A percentile compares a stretch with the other conserved stretches of the same genome.
Evolutionary conservation across 2,329 filamentous ascomycete species (phyloP).

Genomic region (Penicillium hesseltinei): DNA sequence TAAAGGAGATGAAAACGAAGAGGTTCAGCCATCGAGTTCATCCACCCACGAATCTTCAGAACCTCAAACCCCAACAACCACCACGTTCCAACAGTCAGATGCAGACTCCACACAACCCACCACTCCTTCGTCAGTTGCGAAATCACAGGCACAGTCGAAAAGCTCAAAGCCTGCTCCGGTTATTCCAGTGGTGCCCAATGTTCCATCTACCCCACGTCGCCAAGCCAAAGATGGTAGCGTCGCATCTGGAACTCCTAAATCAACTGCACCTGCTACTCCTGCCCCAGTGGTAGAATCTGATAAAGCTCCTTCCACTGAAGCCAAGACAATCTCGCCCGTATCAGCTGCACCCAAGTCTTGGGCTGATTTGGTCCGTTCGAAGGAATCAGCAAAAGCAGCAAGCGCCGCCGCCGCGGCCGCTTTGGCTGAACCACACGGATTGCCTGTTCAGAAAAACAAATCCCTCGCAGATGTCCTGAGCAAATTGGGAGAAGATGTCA

Average conservation of each 20-base stretch:
- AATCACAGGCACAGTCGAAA: conserved; percentile 32
- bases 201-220: conserved; percentile 36
- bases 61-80: conserved; percentile 58
- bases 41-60: conserved; percentile 37
- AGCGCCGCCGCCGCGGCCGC: conserved; percentile 30
- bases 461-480: conserved; percentile 75
- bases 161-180: conserved; percentile 44
- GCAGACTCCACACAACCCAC: conserved; percentile 55
- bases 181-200: conserved; percentile 45
- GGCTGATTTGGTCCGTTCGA: conserved; percentile 64
- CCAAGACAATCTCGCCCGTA: conserved; percentile 41
- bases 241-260: conserved; percentile 38
- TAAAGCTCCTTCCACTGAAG: conserved; percentile 8
- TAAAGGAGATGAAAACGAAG: conserved; percentile 22
- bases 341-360: conserved; percentile 61
- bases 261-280: conserved; percentile 14
- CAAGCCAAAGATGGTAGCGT: conserved; percentile 37
- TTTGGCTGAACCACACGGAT: conserved; percentile 38
- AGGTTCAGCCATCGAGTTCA: conserved; percentile 19
- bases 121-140: conserved; percentile 54
- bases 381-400: conserved; percentile 37
- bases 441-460: conserved; percentile 51
- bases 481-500: conserved; percentile 66
- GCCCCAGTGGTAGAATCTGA: conserved; percentile 3
- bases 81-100: conserved; percentile 59